Percentiles rank a stretch among this genome's conserved stretches.
These are phyloP conservation scores for Alternaria gansuensis DNA, from an alignment of 2,329 filamentous ascomycete genomes.

Conservation along the genomic window DNA sequence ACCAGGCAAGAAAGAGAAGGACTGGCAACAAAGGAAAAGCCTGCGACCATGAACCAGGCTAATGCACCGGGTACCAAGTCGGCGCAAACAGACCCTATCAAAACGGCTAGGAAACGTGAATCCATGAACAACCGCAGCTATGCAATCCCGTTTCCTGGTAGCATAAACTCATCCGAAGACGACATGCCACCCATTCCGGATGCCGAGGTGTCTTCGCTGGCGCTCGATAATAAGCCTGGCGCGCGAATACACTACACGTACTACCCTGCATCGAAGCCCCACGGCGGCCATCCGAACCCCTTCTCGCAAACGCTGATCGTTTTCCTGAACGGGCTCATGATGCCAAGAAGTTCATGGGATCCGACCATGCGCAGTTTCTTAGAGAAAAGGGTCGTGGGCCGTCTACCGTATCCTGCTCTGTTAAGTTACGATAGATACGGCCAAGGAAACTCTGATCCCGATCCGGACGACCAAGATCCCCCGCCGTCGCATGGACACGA, in stretches of 20 bases:
- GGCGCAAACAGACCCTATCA: constrained; percentile 16
- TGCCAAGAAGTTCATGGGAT: constrained; percentile 54
- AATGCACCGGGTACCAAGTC: constrained; percentile 29
- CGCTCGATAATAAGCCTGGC: constrained; percentile 42
- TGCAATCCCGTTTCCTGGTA: constrained; percentile 27
- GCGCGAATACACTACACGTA: constrained; percentile 49
- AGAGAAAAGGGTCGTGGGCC: constrained; percentile 35
- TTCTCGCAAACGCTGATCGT: constrained; percentile 53
- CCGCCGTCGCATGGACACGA: constrained; percentile 60
- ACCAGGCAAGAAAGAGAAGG: constrained; percentile 23
- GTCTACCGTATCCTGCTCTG: constrained; percentile 53
- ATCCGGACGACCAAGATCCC: constrained; percentile 51
- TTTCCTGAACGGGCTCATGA: constrained; percentile 57
- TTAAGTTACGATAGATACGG: constrained; percentile 68
- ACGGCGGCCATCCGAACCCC: constrained; percentile 38
- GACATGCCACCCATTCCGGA: constrained; percentile 43
- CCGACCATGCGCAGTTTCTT: constrained; percentile 45
- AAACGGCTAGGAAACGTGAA: constrained; percentile 15
- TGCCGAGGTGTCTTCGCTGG: constrained; percentile 41
- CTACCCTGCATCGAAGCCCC: constrained; percentile 42
- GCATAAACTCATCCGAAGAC: constrained; percentile 38
- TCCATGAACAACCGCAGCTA: constrained; percentile 18
- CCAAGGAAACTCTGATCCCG: constrained; percentile 63
- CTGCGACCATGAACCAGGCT: constrained; percentile 17
- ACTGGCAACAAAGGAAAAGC: constrained; percentile 14